phyloP scores from a whole-genome alignment of 1,139 yeast species.

The Pichia sp. region DNA sequence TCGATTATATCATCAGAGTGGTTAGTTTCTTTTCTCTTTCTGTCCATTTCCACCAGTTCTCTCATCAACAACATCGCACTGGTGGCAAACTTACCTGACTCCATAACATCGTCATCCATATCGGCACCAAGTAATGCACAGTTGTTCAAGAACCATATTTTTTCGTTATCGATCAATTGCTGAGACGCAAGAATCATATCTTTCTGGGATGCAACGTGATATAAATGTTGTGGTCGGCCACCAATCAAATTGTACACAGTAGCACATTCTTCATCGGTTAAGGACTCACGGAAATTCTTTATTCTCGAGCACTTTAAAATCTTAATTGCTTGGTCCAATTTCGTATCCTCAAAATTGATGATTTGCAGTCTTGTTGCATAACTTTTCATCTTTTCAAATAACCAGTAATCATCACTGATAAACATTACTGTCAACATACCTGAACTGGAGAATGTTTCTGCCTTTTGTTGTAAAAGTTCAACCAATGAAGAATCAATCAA shows the following conservation, averaged over 20 bases:
- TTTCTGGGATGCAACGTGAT: conserved; percentile 66
- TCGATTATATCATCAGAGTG: conserved; percentile 18
- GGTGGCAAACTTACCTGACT: conserved; percentile 73
- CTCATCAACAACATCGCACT: conserved; percentile 76
- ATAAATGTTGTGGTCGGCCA: conserved; percentile 81
- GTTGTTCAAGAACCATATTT: conserved; percentile 83
- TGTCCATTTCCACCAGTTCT: conserved; percentile 70
- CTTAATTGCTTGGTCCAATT: conserved; percentile 52
- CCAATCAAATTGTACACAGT: conserved; percentile 71
- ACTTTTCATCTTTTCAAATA: conserved; percentile 71
- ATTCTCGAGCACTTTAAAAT: conserved; percentile 57
- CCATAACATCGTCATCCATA: conserved; percentile 93
- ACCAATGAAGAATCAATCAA: conserved; percentile 70
- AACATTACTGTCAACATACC: conserved; percentile 75
- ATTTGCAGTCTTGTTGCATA: conserved; percentile 76
- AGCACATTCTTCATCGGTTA: conserved; percentile 35
- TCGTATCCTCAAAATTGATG: conserved; percentile 66
- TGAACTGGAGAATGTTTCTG: conserved; percentile 73
- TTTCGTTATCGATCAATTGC: conserved; percentile 71
- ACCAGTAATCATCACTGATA: conserved; percentile 87
- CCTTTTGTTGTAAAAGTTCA: conserved; percentile 82
- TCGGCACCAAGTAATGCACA: conserved; percentile 74
- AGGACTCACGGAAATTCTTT: conserved; percentile 41
- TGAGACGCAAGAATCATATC: conserved; percentile 67
- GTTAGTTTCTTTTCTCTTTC: conserved; percentile 31